These are phyloP conservation scores for Talaromyces amestolkiae DNA, from an alignment of 2,329 filamentous ascomycete genomes.

Conservation along the genomic window DNA sequence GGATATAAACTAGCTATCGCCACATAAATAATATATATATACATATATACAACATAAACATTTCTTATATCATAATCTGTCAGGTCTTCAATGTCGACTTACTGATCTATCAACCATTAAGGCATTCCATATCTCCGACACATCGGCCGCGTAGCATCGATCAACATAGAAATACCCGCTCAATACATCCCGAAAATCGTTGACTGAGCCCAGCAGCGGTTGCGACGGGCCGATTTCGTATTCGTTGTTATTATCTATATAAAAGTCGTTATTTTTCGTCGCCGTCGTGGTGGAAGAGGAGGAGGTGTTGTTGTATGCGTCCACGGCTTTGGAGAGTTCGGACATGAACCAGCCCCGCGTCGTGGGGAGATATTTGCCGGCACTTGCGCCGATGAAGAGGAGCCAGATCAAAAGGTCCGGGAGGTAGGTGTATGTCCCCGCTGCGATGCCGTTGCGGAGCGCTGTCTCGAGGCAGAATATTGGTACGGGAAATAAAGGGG, in stretches of 20 bases:
- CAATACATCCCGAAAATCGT: conserved; percentile 33
- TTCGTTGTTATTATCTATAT: background rate
- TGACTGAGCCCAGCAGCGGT: conserved; percentile 29
- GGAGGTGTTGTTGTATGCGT: background rate
- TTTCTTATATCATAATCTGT: background rate
- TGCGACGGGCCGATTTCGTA: background rate
- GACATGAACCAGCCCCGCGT: conserved; percentile 30
- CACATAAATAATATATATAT: background rate
- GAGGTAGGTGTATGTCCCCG: conserved; percentile 33
- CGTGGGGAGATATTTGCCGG: conserved; percentile 19
- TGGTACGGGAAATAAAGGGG: conserved; percentile 35
- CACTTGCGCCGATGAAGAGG: conserved; percentile 37
- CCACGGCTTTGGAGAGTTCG: conserved; percentile 23
- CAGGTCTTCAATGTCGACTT: too few species aligned
- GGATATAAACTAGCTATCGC: background rate
- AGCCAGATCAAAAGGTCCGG: conserved; percentile 38
- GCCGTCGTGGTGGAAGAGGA: background rate
- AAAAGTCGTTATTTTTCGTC: conserved; percentile 22
- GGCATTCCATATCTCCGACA: conserved; percentile 34
- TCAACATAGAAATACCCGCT: conserved; percentile 38
- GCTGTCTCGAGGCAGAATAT: conserved; percentile 34
- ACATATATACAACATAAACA: background rate
- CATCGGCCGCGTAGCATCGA: conserved; percentile 31
- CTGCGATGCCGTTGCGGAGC: conserved; percentile 33
- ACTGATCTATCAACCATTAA: background rate